Evolutionary conservation across 2,329 filamentous ascomycete genomes (phyloP), one percentile per base, ranked within the genome.

Genomic region (Tothia fuscella): DNA sequence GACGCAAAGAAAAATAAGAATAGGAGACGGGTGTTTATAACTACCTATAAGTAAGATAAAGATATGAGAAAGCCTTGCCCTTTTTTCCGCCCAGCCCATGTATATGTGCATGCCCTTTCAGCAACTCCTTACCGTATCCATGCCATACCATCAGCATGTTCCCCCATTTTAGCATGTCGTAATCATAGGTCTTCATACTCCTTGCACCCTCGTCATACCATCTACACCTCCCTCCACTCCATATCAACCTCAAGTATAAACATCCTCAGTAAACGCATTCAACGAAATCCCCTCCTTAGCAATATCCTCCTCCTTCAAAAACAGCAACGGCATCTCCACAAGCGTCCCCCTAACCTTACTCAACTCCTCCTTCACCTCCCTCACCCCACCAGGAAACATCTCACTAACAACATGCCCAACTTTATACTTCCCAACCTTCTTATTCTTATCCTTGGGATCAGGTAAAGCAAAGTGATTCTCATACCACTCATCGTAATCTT

Each of bases 311-410:
- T 87, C 82, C 52, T 81, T 80, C 58, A 94, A 65, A 66, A 95
- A 95, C 49, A 85, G 68, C 51, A 95, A 66, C 21, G 87, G 86
- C 88, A 95, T 95, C 67, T 94, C 84, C 6, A 95, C 66, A 37
- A 70, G 48, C 14, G 58, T 67, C n/a, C 65, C 65, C 33, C 80
- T 77, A 6, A 88, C 83, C 21, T 52, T 58, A 28, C 48, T 80
- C 74, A 93, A 84, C 54, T 89, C 77, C 39, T 83, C 80, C 53
- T 76, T 76, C 34, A 69, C 63, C 52, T 69, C 63, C 43, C 64
- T 53, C 35, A 62, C 59, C 5, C 63, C 65, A 6, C 50, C 49
- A 25, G 57, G 55, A 45, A 70, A 70, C 42, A 67, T 64, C 49
- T 68, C 65, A 0, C 60, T 58, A 6, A 94, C 82, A 2, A 93